A percentile compares a stretch with the other conserved stretches of the same genome.
Conservation (phyloP, 1,284 basidiomycete genomes). For the Trichosporon coremiiforme region DNA sequence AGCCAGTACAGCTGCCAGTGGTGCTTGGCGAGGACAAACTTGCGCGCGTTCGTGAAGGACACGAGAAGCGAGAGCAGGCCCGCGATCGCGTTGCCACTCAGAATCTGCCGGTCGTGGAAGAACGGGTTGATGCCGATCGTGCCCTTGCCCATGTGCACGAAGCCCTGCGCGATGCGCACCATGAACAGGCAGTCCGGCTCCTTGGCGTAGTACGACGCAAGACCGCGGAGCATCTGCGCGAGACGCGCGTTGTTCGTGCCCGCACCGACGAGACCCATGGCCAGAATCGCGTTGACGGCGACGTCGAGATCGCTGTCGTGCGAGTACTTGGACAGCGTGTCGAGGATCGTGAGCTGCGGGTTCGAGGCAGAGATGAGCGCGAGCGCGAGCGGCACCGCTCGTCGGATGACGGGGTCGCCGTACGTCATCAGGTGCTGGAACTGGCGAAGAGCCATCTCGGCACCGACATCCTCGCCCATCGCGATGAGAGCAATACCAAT, state of each 20-base stretch:
- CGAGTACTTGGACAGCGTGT: slow-evolving; percentile 98
- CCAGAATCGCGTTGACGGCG: slow-evolving; percentile 95
- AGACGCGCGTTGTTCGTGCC: slow-evolving; percentile 98
- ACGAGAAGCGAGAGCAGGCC: slow-evolving; percentile 85
- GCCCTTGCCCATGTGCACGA: slow-evolving; percentile 99
- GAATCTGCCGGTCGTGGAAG: slow-evolving; percentile 88
- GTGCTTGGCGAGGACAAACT: slow-evolving; percentile 87
- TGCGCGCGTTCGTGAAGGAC: slow-evolving; percentile 90
- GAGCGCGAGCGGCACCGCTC: slow-evolving; percentile 92
- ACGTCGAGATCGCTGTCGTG: slow-evolving; percentile 98
- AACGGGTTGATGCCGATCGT: slow-evolving; percentile 98
- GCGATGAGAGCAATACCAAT: slow-evolving; percentile 92
- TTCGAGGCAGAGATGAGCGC: slow-evolving; percentile 94
- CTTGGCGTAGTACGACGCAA: slow-evolving; percentile 96
- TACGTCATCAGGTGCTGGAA: slow-evolving; percentile 99
- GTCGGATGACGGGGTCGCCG: slow-evolving; percentile 89
- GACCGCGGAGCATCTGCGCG: slow-evolving; percentile 93
- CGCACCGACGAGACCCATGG: slow-evolving; percentile 97
- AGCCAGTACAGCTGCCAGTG: slow-evolving; percentile 99
- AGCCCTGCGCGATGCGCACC: slow-evolving; percentile 92
- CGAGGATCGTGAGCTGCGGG: slow-evolving; percentile 91
- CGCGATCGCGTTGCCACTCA: slow-evolving; percentile 85
- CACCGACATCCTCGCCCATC: slow-evolving; percentile 98
- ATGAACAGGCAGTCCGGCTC: slow-evolving; percentile 97
- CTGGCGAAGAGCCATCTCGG: slow-evolving; percentile 92